Base-by-base conservation (phyloP, 208 protist genomes). In the Polymyxa betae region DNA sequence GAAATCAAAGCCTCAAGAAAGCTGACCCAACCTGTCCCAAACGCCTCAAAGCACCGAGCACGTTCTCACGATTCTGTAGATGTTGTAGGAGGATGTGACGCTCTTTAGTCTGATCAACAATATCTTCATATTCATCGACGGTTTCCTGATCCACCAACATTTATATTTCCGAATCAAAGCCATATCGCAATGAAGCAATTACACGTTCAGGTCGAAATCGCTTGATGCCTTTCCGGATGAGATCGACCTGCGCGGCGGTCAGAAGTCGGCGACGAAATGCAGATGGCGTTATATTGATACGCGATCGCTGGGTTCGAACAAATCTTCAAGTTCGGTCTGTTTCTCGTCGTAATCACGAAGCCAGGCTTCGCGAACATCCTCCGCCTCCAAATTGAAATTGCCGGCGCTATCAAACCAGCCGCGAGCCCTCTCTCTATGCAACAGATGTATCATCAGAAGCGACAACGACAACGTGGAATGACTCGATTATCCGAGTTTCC, bases 341-440 rank as follows among this genome's bases (percentile, higher is more conserved):
- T 82, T 82, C 16, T 82, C 72, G 5, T 82, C 72, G n/a, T 40
- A 82, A 12, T 82, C 72, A 20, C 35, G 5, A 5, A 82, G 72
- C 72, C 72, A 82, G n/a, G 72, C 72, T 82, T 82, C 72, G 12
- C 72, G 72, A 20, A 43, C 40, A 43, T 82, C 72, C 35, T 82
- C 72, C 35, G n/a, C 5, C n/a, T 82, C 72, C 5, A 82, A 5
- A 45, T 35, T 82, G 72, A 82, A 82, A 82, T 82, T 82, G n/a
- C 72, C 72, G 35, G n/a, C 40, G 12, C 35, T 16, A 43, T 82
- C 72, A 43, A 82, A 82, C 72, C 72, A 82, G n/a, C 72, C 72
- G 16, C 72, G n/a, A 16, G 72, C 72, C n/a, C 72, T 5, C 40
- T 82, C 72, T 20, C 72, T 82, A 82, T 43, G n/a, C 72, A 82